Evolutionary conservation across 2,329 filamentous ascomycete species (phyloP), one percentile per base, ranked within the genome.

Genomic region (Pseudopyricularia javanii): DNA sequence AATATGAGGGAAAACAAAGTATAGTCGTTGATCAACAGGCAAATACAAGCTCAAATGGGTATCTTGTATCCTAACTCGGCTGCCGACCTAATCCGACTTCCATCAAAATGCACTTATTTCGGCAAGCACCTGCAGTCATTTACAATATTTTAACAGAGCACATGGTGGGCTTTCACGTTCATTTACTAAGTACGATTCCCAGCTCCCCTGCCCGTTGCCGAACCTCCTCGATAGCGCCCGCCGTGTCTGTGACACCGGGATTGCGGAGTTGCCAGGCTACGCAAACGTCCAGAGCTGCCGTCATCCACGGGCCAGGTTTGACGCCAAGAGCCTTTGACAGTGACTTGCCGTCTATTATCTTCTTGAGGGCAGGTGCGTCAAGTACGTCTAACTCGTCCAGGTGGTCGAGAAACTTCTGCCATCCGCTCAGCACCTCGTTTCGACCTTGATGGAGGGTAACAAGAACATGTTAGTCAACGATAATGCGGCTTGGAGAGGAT

Each of bases 181-280:
- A 45, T 26, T 45, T 45, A 11, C 40, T 45, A 17, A 45, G 15
- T 24, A 20, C 2, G 15, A 76, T 75, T 1, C 69, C 74, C 52
- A 86, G 61, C 61, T 85, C 79, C 24, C 70, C 64, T 55, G 69
- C 74, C 56, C 69, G 72, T 52, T 61, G 65, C 48, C 68, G 66
- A 24, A 88, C 75, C 61, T 83, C 79, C 48, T 82, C 75, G 52
- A 89, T 68, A 1, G 77, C 83, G 3, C 72, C 77, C 7, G 69
- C 61, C 7, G 73, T 67, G 56, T 91, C 84, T 3, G 75, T 79
- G 54, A 71, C 73, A 4, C 74, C 74, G 0, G 90, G 88, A 62
- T 97, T 82, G 35, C 88, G 78, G 51, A 97, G 76, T 67, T 97
- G 93, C 90, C 91, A 97, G 56, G 83, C 82, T 67, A 94, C 79